Evolutionary conservation across 306 rosid genomes (phyloP).

Genomic region (Mimosa bimucronata): DNA sequence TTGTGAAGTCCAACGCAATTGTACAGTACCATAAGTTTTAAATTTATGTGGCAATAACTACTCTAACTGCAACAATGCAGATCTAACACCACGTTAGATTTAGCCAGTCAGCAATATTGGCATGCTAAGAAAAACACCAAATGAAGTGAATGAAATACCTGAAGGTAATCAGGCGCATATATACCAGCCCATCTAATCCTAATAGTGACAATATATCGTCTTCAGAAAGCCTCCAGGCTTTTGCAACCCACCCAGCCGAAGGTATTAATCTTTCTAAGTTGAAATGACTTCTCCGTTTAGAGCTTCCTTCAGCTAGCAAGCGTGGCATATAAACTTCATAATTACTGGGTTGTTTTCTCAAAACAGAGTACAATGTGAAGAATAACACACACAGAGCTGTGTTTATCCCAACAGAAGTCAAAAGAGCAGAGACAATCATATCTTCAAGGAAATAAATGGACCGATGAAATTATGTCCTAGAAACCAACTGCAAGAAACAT

Average conservation of each 20-base stretch:
- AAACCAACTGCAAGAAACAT: conserved; percentile 41
- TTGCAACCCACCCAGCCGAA: conserved; percentile 74
- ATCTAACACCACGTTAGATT: background rate
- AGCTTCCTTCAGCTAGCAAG: conserved; percentile 68
- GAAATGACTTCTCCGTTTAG: conserved; percentile 54
- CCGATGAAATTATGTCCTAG: conserved; percentile 11
- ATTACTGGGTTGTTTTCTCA: conserved; percentile 80
- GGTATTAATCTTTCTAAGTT: conserved; percentile 80
- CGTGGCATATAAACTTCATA: conserved; percentile 77
- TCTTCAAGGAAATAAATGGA: conserved; percentile 32
- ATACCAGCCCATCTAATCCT: conserved; percentile 85
- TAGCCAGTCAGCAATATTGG: background rate
- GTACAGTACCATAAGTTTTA: background rate
- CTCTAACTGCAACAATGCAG: background rate
- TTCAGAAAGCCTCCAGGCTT: conserved; percentile 84
- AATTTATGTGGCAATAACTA: background rate
- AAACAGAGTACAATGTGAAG: conserved; percentile 70
- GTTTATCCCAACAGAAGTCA: conserved; percentile 87
- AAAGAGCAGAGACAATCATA: conserved; percentile 86
- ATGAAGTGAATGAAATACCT: conserved; percentile 49
- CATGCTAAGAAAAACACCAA: conserved; percentile 6
- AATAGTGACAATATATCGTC: conserved; percentile 68
- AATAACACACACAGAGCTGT: conserved; percentile 76
- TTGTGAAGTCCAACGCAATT: background rate
- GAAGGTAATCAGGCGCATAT: conserved; percentile 76